Conservation (phyloP, 805 yeast species). For the Vanderwaltozyma polyspora region DNA sequence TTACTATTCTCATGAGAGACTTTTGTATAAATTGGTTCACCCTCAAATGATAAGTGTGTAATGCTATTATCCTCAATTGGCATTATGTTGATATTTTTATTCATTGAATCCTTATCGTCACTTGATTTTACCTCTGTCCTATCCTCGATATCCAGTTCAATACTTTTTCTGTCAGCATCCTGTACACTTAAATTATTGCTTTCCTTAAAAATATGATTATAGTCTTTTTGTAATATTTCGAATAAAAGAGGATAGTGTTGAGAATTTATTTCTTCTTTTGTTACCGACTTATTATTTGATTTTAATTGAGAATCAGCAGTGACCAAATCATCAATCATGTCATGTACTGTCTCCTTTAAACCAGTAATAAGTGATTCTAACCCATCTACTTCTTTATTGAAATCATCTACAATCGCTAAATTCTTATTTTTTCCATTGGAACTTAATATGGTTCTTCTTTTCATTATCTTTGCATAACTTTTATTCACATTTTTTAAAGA, state of each 20-base stretch:
- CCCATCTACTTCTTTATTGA: conserved; percentile 4
- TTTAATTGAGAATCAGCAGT: conserved; percentile 30
- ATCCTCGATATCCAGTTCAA: too few species aligned
- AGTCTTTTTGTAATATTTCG: conserved; percentile 13
- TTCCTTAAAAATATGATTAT: neutral
- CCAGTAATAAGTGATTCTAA: conserved; percentile 4
- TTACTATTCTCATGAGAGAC: too few species aligned
- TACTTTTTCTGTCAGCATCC: too few species aligned
- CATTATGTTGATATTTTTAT: too few species aligned
- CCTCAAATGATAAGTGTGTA: too few species aligned
- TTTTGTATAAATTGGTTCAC: too few species aligned
- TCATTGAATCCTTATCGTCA: too few species aligned
- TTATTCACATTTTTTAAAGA: conserved; percentile 16
- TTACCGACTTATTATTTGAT: conserved; percentile 27
- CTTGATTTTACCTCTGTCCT: too few species aligned
- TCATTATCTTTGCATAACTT: conserved; percentile 8
- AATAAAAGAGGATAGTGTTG: conserved; percentile 35
- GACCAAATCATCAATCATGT: conserved; percentile 17
- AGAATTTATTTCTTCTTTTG: conserved; percentile 29
- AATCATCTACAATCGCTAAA: neutral
- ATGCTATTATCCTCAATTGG: too few species aligned
- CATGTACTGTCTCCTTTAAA: conserved; percentile 5
- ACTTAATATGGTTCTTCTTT: conserved; percentile 9
- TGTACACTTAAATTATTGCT: too few species aligned
- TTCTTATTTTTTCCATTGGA: neutral